These are phyloP conservation scores for Aureobasidium uvarum DNA, from an alignment of 2,329 filamentous ascomycete genomes.

Conservation along the genomic window DNA sequence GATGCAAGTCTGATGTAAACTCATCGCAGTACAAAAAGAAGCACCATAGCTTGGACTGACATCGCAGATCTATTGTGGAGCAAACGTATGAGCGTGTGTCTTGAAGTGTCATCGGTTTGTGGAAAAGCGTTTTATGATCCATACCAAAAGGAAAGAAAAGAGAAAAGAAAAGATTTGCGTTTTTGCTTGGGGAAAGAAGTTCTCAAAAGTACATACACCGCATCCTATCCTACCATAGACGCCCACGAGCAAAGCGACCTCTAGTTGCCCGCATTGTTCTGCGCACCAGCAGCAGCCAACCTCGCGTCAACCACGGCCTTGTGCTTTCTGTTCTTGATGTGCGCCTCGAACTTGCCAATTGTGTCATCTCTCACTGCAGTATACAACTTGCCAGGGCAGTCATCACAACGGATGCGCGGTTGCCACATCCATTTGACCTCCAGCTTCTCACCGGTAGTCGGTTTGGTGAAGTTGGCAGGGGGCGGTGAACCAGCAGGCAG, in stretches of 20 bases:
- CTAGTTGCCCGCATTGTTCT: background rate
- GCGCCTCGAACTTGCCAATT: conserved; percentile 87
- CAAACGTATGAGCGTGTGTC: no score
- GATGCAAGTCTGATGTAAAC: no score
- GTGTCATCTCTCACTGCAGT: conserved; percentile 83
- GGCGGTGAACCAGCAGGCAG: conserved; percentile 48
- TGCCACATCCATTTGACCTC: conserved; percentile 77
- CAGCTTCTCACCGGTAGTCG: conserved; percentile 35
- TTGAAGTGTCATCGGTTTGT: no score
- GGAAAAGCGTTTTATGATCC: no score
- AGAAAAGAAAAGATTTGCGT: no score
- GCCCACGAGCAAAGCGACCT: background rate
- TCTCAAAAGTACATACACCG: no score
- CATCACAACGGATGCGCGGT: conserved; percentile 84
- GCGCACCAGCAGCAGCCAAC: background rate
- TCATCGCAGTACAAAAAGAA: no score
- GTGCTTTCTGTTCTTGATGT: conserved; percentile 81
- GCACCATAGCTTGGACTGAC: no score
- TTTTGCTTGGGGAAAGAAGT: no score
- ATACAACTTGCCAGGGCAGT: conserved; percentile 92
- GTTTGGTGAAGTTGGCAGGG: conserved; percentile 53
- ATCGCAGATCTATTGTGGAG: no score
- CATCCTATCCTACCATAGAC: no score
- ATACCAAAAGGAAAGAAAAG: no score
- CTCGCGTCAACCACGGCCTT: conserved; percentile 30